Evolutionary conservation across 805 yeast species (phyloP).

Genomic region (Cyberlindnera meyerae): DNA sequence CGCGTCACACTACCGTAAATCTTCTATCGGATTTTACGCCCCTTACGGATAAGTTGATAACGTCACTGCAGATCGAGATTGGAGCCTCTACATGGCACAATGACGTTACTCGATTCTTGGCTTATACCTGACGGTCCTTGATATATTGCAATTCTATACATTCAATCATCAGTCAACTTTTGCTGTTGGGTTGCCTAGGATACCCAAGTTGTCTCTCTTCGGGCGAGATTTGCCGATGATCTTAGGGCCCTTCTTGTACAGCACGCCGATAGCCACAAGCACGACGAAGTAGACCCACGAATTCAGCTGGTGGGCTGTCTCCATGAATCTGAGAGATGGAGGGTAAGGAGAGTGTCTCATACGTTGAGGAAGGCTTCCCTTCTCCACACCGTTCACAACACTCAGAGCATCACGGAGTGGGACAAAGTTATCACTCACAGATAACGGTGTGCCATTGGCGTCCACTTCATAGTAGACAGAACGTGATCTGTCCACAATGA

Average conservation of each 20-base stretch:
- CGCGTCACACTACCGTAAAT: too few relatives aligned
- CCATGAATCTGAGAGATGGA: conserved; percentile 35
- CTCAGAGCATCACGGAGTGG: conserved; percentile 10
- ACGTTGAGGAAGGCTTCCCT: conserved; percentile 23
- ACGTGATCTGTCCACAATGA: conserved; percentile 43
- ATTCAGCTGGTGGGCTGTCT: conserved; percentile 40
- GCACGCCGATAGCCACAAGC: background rate
- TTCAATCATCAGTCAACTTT: conserved; percentile 7
- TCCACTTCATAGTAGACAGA: conserved; percentile 32
- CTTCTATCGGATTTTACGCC: too few relatives aligned
- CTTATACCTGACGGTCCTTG: too few relatives aligned
- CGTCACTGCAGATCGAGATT: too few relatives aligned
- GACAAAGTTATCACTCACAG: conserved; percentile 7
- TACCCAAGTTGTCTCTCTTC: conserved; percentile 9
- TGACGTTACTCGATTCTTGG: too few relatives aligned
- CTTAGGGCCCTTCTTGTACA: conserved; percentile 2
- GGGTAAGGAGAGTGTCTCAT: conserved; percentile 43
- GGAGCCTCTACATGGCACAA: too few relatives aligned
- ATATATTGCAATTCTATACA: background rate
- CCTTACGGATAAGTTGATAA: too few relatives aligned
- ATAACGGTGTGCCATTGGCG: conserved; percentile 30
- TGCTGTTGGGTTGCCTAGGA: conserved; percentile 13
- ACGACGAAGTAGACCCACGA: conserved; percentile 34
- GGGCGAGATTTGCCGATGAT: background rate
- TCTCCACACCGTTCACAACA: conserved; percentile 6